Percentiles rank a stretch among this genome's conserved stretches.
These are phyloP conservation scores for Posidonia australis DNA, from an alignment of 106 monocot genomes.

Conservation along the genomic window DNA sequence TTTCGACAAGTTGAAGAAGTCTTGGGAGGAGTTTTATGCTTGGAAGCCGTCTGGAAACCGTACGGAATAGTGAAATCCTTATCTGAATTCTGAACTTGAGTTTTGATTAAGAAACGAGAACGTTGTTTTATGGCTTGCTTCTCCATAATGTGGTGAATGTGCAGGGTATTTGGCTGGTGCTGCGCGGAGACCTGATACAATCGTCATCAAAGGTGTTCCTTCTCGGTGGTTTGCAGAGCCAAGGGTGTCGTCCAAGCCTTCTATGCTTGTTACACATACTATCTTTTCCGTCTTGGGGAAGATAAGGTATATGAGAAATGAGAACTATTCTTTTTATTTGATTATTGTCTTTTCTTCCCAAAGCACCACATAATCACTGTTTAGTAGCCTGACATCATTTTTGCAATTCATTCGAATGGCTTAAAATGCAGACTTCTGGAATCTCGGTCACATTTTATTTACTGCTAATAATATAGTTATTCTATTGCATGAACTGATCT, in stretches of 20 bases:
- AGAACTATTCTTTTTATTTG: background rate
- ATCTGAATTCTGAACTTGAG: background rate
- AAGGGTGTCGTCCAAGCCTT: conserved; percentile 81
- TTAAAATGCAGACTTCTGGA: too few relatives aligned
- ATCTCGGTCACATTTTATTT: too few relatives aligned
- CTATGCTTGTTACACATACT: conserved; percentile 78
- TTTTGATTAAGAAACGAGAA: background rate
- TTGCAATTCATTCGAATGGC: too few relatives aligned
- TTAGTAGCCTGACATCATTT: too few relatives aligned
- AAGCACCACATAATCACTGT: too few relatives aligned
- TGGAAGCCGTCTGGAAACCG: conserved; percentile 29
- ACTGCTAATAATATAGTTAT: too few relatives aligned
- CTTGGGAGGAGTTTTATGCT: conserved; percentile 70
- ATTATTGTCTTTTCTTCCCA: background rate
- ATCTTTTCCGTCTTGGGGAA: conserved; percentile 78
- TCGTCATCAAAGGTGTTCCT: conserved; percentile 64
- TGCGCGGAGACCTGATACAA: conserved; percentile 46
- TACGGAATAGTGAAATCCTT: conserved; percentile 12
- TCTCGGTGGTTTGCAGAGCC: conserved; percentile 96
- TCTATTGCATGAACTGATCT: too few relatives aligned
- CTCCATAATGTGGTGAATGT: background rate
- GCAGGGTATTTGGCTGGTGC: conserved; percentile 31
- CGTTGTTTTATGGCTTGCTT: background rate
- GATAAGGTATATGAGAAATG: conserved; percentile 60
- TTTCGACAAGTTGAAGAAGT: conserved; percentile 54